Evolutionary conservation across 306 rosid genomes (phyloP), one percentile per base, ranked within the genome.

Genomic region (Quercus alba): DNA sequence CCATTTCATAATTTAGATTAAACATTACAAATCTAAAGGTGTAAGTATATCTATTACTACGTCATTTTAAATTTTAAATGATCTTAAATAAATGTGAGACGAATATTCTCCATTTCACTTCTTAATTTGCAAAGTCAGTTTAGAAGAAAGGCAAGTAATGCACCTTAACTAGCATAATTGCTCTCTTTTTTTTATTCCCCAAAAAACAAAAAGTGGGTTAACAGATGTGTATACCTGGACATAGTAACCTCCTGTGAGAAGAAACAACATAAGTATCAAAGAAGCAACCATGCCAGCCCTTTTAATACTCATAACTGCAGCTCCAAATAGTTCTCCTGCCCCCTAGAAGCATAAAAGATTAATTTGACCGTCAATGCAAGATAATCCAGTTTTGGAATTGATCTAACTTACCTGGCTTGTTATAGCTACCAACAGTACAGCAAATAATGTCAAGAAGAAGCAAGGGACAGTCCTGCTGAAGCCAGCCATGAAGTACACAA

Each of bases 241-340:
- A 81, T 93, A 95, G 70, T 95, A 95, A 56, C 99, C 99, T 75
- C 99, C 98, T 4, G 97, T 93, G 56, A 95, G 94, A 41, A 95
- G 99, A 81, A 95, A 95, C 20, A 95, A 41, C 99, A 95, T 93
- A 13, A 95, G 90, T 72, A 93, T 76, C 88, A 95, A 78, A 75
- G 99, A 86, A 62, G 99, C 98, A 79, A 86, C 88, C 83, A 87
- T 85, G 3, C 98, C 99, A 62, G 96, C 90, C 76, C 96, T 91
- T 89, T 84, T 86, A 33, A 90, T 86, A 79, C 97, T 93, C 91
- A 95, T 80, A 75, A 91, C 85, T 20, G 97, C 87, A 41, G 98
- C 98, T 85, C 99, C 99, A 85, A 95, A 91, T 6, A 93, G 72
- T 77, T 95, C 99, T 76, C 99, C 99, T 21, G 98, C 99, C 3